phyloP scores from a whole-genome alignment of 2,329 filamentous ascomycete species.

The Fusarium phyllophilum region DNA sequence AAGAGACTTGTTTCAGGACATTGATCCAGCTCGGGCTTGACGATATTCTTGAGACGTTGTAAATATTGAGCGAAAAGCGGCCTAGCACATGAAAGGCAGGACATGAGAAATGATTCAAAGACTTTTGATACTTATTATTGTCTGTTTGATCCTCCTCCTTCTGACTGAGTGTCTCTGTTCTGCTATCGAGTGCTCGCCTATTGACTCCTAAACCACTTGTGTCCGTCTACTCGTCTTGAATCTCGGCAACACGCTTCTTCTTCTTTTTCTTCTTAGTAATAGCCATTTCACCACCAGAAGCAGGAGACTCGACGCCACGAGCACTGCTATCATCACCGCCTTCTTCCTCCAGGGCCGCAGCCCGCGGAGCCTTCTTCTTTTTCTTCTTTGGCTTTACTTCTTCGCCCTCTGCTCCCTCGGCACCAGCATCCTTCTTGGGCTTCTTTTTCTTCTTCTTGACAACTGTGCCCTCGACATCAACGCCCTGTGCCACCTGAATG shows the following conservation, averaged over 20 bases:
- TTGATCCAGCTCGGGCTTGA: slow-evolving; percentile 4
- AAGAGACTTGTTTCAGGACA: slow-evolving; percentile 28
- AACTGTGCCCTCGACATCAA: slow-evolving; percentile 71
- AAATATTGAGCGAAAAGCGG: not conserved
- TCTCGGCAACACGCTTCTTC: slow-evolving; percentile 49
- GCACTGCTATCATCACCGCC: slow-evolving; percentile 33
- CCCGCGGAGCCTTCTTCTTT: slow-evolving; percentile 48
- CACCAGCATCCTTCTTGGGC: slow-evolving; percentile 54
- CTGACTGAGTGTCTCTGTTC: slow-evolving; percentile 2
- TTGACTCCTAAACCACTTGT: not conserved
- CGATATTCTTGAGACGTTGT: not conserved
- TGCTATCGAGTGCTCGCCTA: slow-evolving; percentile 13
- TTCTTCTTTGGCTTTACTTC: slow-evolving; percentile 43
- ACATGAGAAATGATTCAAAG: not conserved
- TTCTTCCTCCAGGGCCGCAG: slow-evolving; percentile 26
- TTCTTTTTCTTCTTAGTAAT: slow-evolving; percentile 63
- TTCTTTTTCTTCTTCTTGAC: slow-evolving; percentile 73
- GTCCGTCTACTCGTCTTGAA: slow-evolving; percentile 38
- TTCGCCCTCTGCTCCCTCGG: slow-evolving; percentile 30
- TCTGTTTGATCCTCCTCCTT: slow-evolving; percentile 21
- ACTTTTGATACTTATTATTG: slow-evolving; percentile 10
- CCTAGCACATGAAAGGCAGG: not conserved
- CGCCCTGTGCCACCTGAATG: slow-evolving; percentile 76
- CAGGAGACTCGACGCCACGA: slow-evolving; percentile 29
- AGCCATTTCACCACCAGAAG: slow-evolving; percentile 37